phyloP scores from a whole-genome alignment of 352 stramenopile species.

The Globisporangium apiculatum region DNA sequence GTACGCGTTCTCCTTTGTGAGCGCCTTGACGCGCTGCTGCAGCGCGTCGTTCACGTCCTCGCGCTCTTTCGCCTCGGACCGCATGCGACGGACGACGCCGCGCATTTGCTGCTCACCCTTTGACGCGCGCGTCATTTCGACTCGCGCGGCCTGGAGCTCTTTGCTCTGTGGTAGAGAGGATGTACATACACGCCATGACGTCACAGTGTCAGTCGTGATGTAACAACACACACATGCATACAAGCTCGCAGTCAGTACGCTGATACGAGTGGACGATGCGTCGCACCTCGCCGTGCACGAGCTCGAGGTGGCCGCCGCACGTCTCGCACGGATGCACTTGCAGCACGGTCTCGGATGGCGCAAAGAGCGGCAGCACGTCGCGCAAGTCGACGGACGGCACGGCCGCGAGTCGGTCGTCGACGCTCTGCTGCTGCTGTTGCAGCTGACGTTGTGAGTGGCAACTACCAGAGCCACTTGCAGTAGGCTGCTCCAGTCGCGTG shows the following conservation, averaged over 20 bases:
- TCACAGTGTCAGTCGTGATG: too few relatives aligned
- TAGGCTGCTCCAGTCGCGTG: neutral
- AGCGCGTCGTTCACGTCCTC: slow-evolving; percentile 68
- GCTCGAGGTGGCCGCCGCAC: slow-evolving; percentile 66
- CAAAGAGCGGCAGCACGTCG: slow-evolving; percentile 62
- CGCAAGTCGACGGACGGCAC: slow-evolving; percentile 71
- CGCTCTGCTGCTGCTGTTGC: neutral
- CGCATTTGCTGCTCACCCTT: slow-evolving; percentile 74
- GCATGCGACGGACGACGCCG: slow-evolving; percentile 50
- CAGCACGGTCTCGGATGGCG: slow-evolving; percentile 62
- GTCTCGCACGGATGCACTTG: slow-evolving; percentile 66
- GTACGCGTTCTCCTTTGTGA: slow-evolving; percentile 73
- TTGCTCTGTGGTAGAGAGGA: slow-evolving; percentile 30
- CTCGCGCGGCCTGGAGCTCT: slow-evolving; percentile 50
- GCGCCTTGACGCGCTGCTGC: slow-evolving; percentile 66
- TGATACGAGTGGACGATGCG: neutral
- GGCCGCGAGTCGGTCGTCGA: slow-evolving; percentile 37
- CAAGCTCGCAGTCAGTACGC: neutral
- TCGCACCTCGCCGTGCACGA: slow-evolving; percentile 68
- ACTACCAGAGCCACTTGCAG: neutral
- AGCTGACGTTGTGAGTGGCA: slow-evolving; percentile 1
- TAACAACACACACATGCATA: neutral
- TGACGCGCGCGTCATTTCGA: slow-evolving; percentile 54
- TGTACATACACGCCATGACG: too few relatives aligned
- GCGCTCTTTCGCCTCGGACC: slow-evolving; percentile 60